Base-by-base conservation (phyloP, 371 early-diverging fungal species). In the Lichtheimia ornata region DNA sequence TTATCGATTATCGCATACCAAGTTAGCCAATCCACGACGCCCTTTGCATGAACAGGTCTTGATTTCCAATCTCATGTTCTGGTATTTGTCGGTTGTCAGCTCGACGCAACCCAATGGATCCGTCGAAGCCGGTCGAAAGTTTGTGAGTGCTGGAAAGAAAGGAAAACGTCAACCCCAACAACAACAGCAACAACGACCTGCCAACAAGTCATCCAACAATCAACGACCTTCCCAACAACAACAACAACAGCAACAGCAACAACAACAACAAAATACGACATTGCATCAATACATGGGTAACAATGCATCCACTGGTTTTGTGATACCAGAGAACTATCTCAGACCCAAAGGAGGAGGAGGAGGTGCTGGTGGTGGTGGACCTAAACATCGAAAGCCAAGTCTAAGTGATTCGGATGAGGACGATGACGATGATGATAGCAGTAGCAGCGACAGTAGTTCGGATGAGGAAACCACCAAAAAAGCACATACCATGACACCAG, bases 11-110 rank as follows among this genome's bases (percentile, higher is more conserved):
- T 94, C 95, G 0, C 96, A 96, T 60, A 84, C 87, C 54, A 98
- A 98, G 73, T 79, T 98, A 18, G 93, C 97, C 24, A 93, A 94
- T 66, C 91, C 91, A 7, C 83, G 94, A 22, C 86, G 97, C 5
- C 93, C 97, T 2, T 80, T 98, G 18, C 75, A 84, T 52, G 92
- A 98, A 54, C 97, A 98, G 70, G 98, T 98, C 4, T 71, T 94
- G 60, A 91, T 98, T 30, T 92, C 93, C 20, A 98, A 98, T 64
- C 85, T 96, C 72, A 95, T 98, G 96, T 90, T 96, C 73, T 95
- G 94, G 89, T 96, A 96, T 69, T 79, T 97, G 9, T 80, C 87
- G 2, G 82, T 91, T 15, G 87, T 91, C 59, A 82, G 80, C 20
- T 61, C 59, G 13, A 56, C 58, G 25, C 57, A 15, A 18, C 49